phyloP scores from a whole-genome alignment of 495 filamentous ascomycete genomes.

The Penicillium chermesinum region DNA sequence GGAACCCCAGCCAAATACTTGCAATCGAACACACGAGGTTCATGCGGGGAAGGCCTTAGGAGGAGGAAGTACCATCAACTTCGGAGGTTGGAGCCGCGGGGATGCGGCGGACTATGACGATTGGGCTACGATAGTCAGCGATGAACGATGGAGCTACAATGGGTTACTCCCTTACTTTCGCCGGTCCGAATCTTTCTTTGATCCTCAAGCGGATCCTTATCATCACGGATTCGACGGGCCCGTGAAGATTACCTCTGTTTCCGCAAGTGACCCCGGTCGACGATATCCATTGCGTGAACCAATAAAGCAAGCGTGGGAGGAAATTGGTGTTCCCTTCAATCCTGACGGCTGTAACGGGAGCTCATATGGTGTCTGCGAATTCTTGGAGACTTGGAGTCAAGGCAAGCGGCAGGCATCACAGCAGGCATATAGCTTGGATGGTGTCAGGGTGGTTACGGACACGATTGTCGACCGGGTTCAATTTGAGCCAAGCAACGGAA shows the following conservation, averaged over 20 bases:
- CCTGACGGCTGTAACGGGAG: background rate
- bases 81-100: constrained; percentile 30
- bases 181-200: background rate
- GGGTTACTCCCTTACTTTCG: constrained; percentile 25
- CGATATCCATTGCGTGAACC: background rate
- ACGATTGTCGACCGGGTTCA: background rate
- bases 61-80: constrained; percentile 23
- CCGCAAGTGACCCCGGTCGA: background rate
- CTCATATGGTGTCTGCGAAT: background rate
- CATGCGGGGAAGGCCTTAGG: constrained; percentile 32
- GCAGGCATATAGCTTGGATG: background rate
- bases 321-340: background rate
- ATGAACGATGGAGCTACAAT: constrained; percentile 32
- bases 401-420: background rate
- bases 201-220: background rate
- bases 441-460: constrained; percentile 3
- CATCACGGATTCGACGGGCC: background rate
- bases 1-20: constrained; percentile 24
- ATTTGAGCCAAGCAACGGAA: background rate
- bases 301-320: background rate
- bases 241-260: background rate
- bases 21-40: constrained; percentile 13
- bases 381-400: background rate
- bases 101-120: constrained; percentile 30
- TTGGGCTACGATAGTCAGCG: constrained; percentile 30